Conservation (phyloP, 805 yeast species). For the Yarrowia sp. region DNA sequence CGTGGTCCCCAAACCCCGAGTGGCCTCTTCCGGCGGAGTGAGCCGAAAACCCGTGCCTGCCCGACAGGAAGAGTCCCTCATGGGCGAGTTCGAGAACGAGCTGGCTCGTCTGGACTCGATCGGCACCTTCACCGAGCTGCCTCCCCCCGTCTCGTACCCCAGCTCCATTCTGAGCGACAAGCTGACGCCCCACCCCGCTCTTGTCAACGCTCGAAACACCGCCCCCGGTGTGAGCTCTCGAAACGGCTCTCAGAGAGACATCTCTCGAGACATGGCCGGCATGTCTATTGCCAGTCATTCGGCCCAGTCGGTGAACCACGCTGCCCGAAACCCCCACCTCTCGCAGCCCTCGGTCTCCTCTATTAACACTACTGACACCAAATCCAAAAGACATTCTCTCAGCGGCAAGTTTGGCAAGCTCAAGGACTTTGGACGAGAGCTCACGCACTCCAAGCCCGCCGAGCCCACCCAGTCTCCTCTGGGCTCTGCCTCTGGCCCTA, state of each 20-base stretch:
- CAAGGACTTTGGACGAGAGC: constrained; percentile 27
- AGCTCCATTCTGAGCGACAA: neutral
- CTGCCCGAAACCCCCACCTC: constrained; percentile 3
- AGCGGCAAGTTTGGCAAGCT: constrained; percentile 36
- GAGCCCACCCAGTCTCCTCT: neutral
- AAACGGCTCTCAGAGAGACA: constrained; percentile 25
- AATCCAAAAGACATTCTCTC: constrained; percentile 22
- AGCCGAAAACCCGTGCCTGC: constrained; percentile 13
- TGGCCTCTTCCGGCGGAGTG: constrained; percentile 18
- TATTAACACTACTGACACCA: neutral
- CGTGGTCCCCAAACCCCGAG: constrained; percentile 16
- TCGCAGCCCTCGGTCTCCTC: neutral
- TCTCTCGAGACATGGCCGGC: constrained; percentile 10
- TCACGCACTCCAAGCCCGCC: constrained; percentile 12
- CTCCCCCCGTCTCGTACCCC: constrained; percentile 54
- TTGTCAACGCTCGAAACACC: constrained; percentile 26
- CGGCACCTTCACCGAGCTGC: constrained; percentile 44
- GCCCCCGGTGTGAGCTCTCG: constrained; percentile 19
- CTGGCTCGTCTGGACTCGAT: constrained; percentile 36
- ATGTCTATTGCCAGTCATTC: constrained; percentile 17
- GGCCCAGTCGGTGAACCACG: neutral
- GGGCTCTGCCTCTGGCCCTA: neutral
- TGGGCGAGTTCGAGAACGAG: constrained; percentile 22
- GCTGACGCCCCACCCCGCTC: constrained; percentile 33
- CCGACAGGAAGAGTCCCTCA: neutral